These are phyloP conservation scores for Pseudogymnoascus pannorum DNA, from an alignment of 2,329 filamentous ascomycete genomes.

Conservation along the genomic window DNA sequence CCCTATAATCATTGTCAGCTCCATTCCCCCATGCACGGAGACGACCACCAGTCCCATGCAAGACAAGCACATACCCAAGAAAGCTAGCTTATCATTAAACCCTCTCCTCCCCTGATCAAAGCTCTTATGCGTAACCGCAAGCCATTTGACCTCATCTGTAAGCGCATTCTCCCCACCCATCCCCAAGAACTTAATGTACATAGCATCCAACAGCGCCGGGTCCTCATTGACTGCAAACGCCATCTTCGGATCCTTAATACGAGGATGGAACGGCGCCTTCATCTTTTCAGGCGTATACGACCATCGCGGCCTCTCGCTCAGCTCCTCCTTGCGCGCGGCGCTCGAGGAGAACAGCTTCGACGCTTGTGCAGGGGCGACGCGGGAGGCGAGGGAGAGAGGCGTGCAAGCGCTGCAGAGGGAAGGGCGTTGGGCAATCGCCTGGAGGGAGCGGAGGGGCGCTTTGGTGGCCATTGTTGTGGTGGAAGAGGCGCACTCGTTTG, in stretches of 20 bases:
- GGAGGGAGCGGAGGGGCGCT: conserved; percentile 35
- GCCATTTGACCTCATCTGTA: conserved; percentile 90
- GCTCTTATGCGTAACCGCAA: conserved; percentile 95
- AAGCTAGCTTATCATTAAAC: conserved; percentile 90
- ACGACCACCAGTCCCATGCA: not conserved
- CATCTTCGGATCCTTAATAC: conserved; percentile 45
- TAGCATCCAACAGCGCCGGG: conserved; percentile 64
- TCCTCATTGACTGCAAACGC: conserved; percentile 67
- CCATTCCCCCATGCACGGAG: not conserved
- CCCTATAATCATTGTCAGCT: conserved; percentile 35
- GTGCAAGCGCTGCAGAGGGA: conserved; percentile 13
- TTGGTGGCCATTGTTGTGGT: conserved; percentile 39
- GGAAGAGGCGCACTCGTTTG: not conserved
- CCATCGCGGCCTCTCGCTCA: conserved; percentile 53
- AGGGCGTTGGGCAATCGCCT: conserved; percentile 27
- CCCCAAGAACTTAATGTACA: conserved; percentile 72
- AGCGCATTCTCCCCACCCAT: conserved; percentile 64
- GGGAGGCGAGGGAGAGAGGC: conserved; percentile 1
- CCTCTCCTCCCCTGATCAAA: conserved; percentile 92
- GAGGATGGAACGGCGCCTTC: conserved; percentile 61
- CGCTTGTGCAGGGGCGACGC: not conserved
- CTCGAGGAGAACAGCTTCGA: conserved; percentile 2
- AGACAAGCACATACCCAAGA: conserved; percentile 55
- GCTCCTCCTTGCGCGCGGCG: conserved; percentile 22
- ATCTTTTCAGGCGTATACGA: conserved; percentile 60